Percentiles rank a stretch among this genome's conserved stretches.
phyloP scores from a whole-genome alignment of 805 yeast species.

The Scheffersomyces stipitis region DNA sequence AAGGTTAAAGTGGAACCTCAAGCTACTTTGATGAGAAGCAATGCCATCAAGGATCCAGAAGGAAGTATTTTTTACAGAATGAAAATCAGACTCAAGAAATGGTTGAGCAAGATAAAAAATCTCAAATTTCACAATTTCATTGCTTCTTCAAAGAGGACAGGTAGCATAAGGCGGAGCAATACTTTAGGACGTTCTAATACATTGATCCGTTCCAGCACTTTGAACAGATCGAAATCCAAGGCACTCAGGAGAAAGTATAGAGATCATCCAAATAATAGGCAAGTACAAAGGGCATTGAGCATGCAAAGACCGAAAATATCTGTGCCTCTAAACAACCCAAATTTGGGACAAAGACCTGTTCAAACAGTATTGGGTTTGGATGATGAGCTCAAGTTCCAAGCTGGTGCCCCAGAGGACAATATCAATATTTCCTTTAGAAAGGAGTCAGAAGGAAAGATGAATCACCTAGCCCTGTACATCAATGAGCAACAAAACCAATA shows the following conservation, averaged over 20 bases:
- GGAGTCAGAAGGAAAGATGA: slow-evolving; percentile 11
- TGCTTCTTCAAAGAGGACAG: slow-evolving; percentile 26
- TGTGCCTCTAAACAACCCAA: slow-evolving; percentile 34
- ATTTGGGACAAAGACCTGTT: slow-evolving; percentile 19
- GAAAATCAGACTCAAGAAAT: slow-evolving; percentile 23
- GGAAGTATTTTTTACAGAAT: slow-evolving; percentile 35
- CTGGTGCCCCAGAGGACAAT: slow-evolving; percentile 24
- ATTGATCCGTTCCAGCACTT: no score
- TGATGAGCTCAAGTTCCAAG: slow-evolving; percentile 18
- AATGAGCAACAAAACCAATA: slow-evolving; percentile 23
- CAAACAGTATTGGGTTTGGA: slow-evolving; percentile 18
- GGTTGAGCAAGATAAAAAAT: slow-evolving; percentile 20
- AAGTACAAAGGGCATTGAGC: slow-evolving; percentile 4
- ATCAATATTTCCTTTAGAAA: slow-evolving; percentile 7
- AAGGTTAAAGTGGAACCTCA: slow-evolving; percentile 1
- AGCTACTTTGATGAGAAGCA: slow-evolving; percentile 19
- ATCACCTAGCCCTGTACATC: slow-evolving; percentile 25
- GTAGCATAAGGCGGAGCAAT: slow-evolving; percentile 8
- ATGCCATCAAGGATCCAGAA: slow-evolving; percentile 34
- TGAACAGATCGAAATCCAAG: slow-evolving; percentile 6
- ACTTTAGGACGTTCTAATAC: no score
- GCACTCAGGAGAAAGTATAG: slow-evolving; percentile 16
- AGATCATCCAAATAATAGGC: slow-evolving; percentile 12
- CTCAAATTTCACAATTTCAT: slow-evolving; percentile 20
- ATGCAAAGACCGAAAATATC: slow-evolving; percentile 15